A percentile compares a stretch with the other conserved stretches of the same genome.
phyloP scores from a whole-genome alignment of 2,329 filamentous ascomycete species.

The Colletotrichum gigasporum region DNA sequence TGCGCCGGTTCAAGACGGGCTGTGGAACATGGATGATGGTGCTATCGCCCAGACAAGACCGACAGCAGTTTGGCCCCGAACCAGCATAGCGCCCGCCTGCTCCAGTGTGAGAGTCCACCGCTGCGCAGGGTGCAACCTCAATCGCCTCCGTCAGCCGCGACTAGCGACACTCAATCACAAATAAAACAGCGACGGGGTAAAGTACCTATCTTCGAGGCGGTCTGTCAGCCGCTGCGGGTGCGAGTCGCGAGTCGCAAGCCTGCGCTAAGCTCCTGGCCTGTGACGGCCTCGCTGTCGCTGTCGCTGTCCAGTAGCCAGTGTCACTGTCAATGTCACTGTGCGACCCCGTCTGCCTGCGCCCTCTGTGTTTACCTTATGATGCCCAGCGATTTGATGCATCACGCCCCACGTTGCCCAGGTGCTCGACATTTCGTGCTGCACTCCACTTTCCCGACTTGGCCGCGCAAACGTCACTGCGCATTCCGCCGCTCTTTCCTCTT shows the following conservation, averaged over 20 bases:
- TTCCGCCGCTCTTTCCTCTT: neutral
- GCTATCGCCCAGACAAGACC: slow-evolving; percentile 12
- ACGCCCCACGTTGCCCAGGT: neutral
- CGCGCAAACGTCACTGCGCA: slow-evolving; percentile 25
- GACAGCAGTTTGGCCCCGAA: slow-evolving; percentile 10
- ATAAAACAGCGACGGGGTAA: too few relatives aligned
- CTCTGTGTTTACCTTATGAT: neutral
- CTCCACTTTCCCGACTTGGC: slow-evolving; percentile 23
- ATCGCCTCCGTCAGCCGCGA: slow-evolving; percentile 20
- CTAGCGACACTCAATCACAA: neutral
- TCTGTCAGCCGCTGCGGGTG: too few relatives aligned
- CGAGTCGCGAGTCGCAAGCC: too few relatives aligned
- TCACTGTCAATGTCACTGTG: too few relatives aligned
- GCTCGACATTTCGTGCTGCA: slow-evolving; percentile 18
- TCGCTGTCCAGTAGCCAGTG: too few relatives aligned
- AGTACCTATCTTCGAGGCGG: too few relatives aligned
- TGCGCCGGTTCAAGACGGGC: neutral
- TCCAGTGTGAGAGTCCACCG: slow-evolving; percentile 5
- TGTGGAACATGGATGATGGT: slow-evolving; percentile 22
- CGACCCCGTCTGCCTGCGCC: neutral
- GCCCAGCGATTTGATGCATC: slow-evolving; percentile 1
- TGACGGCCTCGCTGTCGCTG: neutral
- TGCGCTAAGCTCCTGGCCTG: too few relatives aligned
- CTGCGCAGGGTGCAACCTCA: slow-evolving; percentile 9
- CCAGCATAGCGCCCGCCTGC: slow-evolving; percentile 7